Conservation (phyloP, 2,329 filamentous ascomycete genomes). For the Pseudogymnoascus sp. region DNA sequence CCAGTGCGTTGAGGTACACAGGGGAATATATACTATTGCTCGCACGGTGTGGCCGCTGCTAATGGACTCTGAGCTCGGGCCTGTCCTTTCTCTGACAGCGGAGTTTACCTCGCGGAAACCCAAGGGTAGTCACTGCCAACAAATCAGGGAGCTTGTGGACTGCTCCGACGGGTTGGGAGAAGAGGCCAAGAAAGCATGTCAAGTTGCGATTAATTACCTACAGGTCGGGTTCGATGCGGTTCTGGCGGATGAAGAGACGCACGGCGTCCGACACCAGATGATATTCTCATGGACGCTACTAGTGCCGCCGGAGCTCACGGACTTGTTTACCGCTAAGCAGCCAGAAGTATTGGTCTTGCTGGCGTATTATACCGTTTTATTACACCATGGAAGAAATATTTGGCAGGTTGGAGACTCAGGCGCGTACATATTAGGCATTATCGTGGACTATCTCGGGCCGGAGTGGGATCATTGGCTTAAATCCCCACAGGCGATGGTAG, state of each 20-base stretch:
- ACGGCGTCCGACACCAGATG: constrained; percentile 19
- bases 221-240: constrained; percentile 22
- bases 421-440: background rate
- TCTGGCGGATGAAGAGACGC: constrained; percentile 10
- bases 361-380: constrained; percentile 24
- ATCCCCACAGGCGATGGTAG: constrained; percentile 1
- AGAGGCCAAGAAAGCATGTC: constrained; percentile 22
- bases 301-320: constrained; percentile 19
- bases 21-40: constrained; percentile 16
- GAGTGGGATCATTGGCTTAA: constrained; percentile 7
- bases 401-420: constrained; percentile 25
- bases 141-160: constrained; percentile 19
- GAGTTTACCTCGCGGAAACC: constrained; percentile 16
- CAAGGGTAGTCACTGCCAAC: constrained; percentile 20
- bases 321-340: constrained; percentile 17
- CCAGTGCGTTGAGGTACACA: constrained; percentile 21
- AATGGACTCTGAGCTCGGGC: constrained; percentile 22
- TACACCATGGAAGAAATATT: constrained; percentile 21
- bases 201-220: constrained; percentile 20
- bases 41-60: constrained; percentile 23
- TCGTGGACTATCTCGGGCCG: constrained; percentile 5
- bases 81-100: constrained; percentile 17
- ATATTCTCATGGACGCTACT: constrained; percentile 24
- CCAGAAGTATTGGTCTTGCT: constrained; percentile 24
- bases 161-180: constrained; percentile 12